Conservation (phyloP, 495 filamentous ascomycete species). For the Lepidopterella palustris region DNA sequence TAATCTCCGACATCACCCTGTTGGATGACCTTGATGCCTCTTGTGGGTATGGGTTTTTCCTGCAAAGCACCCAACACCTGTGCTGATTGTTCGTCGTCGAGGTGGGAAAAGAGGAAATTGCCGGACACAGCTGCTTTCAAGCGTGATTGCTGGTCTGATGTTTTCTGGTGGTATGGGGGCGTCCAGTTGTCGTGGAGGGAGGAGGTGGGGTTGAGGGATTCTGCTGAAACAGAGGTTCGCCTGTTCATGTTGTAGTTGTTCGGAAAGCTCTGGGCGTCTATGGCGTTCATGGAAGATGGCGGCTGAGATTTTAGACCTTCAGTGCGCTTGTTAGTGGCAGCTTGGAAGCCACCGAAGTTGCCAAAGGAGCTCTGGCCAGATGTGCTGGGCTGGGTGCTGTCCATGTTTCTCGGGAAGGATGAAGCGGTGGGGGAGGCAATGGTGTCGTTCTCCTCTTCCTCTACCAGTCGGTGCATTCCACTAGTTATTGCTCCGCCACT, state of each 20-base stretch:
- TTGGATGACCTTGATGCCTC: conserved; percentile 91
- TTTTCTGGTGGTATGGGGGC: conserved; percentile 77
- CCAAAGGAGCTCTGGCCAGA: conserved; percentile 31
- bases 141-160: conserved; percentile 68
- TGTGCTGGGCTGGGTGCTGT: conserved; percentile 14
- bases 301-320: conserved; percentile 10
- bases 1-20: conserved; percentile 96
- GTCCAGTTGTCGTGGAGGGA: conserved; percentile 82
- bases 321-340: conserved; percentile 1
- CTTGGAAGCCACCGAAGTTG: conserved; percentile 35
- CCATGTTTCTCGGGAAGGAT: conserved; percentile 42
- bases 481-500: conserved; percentile 31
- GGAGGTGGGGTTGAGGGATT: conserved; percentile 84
- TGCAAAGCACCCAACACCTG: conserved; percentile 86
- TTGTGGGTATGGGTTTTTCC: conserved; percentile 91
- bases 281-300: conserved; percentile 16
- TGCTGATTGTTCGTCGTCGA: conserved; percentile 83
- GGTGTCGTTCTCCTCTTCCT: conserved; percentile 59
- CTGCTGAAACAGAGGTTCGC: conserved; percentile 92
- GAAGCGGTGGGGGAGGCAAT: conserved; percentile 52
- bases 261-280: conserved; percentile 64
- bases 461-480: conserved; percentile 50
- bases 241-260: conserved; percentile 89
- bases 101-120: conserved; percentile 91
- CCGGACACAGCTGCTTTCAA: conserved; percentile 73